Evolutionary conservation across 768 basidiomycete genomes (phyloP).

Genomic region (Galerina marginata): DNA sequence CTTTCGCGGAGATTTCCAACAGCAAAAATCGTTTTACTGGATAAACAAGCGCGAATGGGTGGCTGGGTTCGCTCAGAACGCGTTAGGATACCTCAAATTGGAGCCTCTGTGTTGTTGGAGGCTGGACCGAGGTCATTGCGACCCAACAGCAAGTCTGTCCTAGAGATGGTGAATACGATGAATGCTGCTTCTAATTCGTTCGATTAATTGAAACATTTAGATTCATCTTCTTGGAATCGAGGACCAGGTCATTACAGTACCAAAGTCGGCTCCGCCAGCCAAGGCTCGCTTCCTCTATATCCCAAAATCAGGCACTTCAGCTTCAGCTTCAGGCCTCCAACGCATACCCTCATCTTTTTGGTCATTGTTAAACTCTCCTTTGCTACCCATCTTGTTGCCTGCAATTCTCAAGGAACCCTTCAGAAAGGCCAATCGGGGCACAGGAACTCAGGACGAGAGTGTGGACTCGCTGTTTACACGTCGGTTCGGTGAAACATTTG

Average conservation of each 20-base stretch:
- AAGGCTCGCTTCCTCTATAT: conserved; percentile 76
- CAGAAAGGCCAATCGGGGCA: conserved; percentile 43
- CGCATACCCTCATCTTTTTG: conserved; percentile 48
- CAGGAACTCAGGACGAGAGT: conserved; percentile 68
- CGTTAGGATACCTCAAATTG: conserved; percentile 42
- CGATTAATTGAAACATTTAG: conserved; percentile 43
- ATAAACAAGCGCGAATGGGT: conserved; percentile 67
- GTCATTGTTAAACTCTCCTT: conserved; percentile 43
- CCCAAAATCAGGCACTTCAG: conserved; percentile 31
- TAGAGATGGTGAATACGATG: conserved; percentile 72
- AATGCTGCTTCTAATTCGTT: neutral
- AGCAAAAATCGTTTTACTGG: conserved; percentile 68
- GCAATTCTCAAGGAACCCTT: conserved; percentile 67
- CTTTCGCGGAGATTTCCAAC: conserved; percentile 69
- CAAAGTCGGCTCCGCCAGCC: conserved; percentile 73
- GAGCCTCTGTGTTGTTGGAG: conserved; percentile 66
- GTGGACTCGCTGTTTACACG: conserved; percentile 79
- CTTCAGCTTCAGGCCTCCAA: conserved; percentile 52
- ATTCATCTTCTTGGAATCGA: conserved; percentile 75
- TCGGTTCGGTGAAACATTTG: conserved; percentile 74
- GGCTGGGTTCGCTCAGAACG: conserved; percentile 85
- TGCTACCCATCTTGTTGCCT: conserved; percentile 51
- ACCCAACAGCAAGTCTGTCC: conserved; percentile 71
- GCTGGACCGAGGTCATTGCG: conserved; percentile 87
- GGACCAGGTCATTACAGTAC: conserved; percentile 66